Evolutionary conservation across 2,329 filamentous ascomycete genomes (phyloP), one percentile per base, ranked within the genome.

Genomic region (Fusarium mundagurra): DNA sequence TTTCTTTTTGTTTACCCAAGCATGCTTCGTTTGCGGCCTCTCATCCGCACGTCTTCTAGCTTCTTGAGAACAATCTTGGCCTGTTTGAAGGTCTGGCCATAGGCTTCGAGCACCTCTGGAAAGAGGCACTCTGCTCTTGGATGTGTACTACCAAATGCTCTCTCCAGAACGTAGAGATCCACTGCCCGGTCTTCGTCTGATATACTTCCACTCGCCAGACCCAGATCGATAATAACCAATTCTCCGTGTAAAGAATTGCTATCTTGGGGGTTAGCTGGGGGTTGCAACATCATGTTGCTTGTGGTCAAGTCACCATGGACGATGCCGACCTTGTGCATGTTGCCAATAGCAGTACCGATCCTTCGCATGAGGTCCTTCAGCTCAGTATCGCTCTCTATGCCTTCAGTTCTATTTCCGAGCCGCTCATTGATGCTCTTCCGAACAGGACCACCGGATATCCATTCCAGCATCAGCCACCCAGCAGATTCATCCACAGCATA

Each of bases 21-120:
- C 96, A 99, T 99, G 82, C 95, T 98, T 83, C 94, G 92, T 89
- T 99, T 99, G 81, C 96, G 88, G 8, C 96, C 96, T 82, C 96
- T 91, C 92, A 98, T 91, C 81, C 96, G 90, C 53, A 99, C 96
- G 74, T 98, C 96, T 81, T 98, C 95, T 71, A 99, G 83, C 81
- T 92, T 93, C 85, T 90, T 94, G 80, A 99, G 83, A 29, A 95
- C 94, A 27, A 89, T 85, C 65, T 86, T 88, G 1, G 93, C 93
- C 22, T 93, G 93, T 84, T 94, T 95, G 80, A 93, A 96, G 39
- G 89, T 90, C 74, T 89, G 87, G 59, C 85, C 88, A 84, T 99
- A 99, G 6, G 90, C 92, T 64, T 88, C 86, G 27, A 98, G 84
- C 27, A 98, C 87, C 77, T 93, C 90, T 38, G 87, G 84, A 76